phyloP scores from a whole-genome alignment of 129 eudicot genomes.

The Lonicera japonica region DNA sequence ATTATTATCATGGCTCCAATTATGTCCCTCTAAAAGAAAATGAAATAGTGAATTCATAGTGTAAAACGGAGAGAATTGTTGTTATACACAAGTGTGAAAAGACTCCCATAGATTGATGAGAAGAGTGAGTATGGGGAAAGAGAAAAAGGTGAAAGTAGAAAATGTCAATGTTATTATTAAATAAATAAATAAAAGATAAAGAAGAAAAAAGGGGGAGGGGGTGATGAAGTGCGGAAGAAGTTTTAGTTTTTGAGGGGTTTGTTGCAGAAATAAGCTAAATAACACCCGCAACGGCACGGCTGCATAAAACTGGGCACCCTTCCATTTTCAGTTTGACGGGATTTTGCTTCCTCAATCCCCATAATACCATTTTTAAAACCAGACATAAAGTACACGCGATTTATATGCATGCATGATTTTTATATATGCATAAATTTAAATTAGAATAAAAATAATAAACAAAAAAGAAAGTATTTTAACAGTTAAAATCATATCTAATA shows the following conservation, averaged over 20 bases:
- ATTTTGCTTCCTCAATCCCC: slow-evolving; percentile 1
- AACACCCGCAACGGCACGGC: slow-evolving; percentile 83
- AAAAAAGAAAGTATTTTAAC: no score
- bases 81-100: not conserved
- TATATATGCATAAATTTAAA: no score
- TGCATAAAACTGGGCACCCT: slow-evolving; percentile 1
- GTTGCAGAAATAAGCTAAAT: slow-evolving; percentile 32
- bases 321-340: not conserved
- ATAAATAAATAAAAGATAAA: not conserved
- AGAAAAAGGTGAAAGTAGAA: not conserved
- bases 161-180: not conserved
- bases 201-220: slow-evolving; percentile 8
- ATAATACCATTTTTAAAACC: not conserved
- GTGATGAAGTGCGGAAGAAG: slow-evolving; percentile 70
- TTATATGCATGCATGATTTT: no score
- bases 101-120: not conserved
- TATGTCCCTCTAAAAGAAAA: no score
- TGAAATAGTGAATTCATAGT: no score
- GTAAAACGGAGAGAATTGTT: not conserved
- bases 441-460: no score
- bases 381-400: no score
- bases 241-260: slow-evolving; percentile 40
- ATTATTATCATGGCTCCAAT: no score
- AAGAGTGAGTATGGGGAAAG: slow-evolving; percentile 4
- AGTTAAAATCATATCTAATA: no score